Conservation (phyloP, 2,329 filamentous ascomycete species). For the Paraphoma sp. region DNA sequence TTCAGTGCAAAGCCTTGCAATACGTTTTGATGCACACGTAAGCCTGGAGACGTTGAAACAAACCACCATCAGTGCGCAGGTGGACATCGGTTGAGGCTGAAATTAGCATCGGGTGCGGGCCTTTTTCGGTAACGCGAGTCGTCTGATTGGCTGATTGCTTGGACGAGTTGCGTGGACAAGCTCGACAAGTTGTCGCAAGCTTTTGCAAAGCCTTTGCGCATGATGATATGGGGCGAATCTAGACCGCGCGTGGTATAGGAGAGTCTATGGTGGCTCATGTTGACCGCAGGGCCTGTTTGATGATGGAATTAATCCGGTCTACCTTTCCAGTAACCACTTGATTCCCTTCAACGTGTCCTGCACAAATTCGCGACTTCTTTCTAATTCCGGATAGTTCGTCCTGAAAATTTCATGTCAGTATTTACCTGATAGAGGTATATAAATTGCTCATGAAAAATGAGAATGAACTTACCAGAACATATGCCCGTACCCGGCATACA, state of each 20-base stretch:
- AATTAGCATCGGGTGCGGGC: neutral
- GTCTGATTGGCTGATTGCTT: neutral
- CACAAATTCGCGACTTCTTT: slow-evolving; percentile 31
- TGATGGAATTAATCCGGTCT: neutral
- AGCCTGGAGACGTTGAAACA: neutral
- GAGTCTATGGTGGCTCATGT: no score
- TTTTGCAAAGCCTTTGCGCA: neutral
- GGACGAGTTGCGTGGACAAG: neutral
- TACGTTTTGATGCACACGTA: neutral
- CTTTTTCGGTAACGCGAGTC: neutral
- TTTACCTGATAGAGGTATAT: no score
- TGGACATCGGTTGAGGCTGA: neutral
- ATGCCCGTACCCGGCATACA: slow-evolving; percentile 53
- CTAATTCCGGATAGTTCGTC: slow-evolving; percentile 41
- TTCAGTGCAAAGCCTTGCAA: neutral
- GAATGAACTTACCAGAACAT: slow-evolving; percentile 42
- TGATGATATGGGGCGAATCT: neutral
- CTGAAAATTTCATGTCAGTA: no score
- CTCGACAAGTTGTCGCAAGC: neutral
- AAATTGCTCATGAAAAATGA: no score
- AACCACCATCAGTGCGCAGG: neutral
- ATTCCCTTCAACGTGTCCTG: slow-evolving; percentile 36
- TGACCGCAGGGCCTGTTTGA: neutral
- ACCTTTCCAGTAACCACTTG: slow-evolving; percentile 36
- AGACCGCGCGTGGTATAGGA: neutral